phyloP scores from a whole-genome alignment of 345 rosid species.

The Populus deltoides region DNA sequence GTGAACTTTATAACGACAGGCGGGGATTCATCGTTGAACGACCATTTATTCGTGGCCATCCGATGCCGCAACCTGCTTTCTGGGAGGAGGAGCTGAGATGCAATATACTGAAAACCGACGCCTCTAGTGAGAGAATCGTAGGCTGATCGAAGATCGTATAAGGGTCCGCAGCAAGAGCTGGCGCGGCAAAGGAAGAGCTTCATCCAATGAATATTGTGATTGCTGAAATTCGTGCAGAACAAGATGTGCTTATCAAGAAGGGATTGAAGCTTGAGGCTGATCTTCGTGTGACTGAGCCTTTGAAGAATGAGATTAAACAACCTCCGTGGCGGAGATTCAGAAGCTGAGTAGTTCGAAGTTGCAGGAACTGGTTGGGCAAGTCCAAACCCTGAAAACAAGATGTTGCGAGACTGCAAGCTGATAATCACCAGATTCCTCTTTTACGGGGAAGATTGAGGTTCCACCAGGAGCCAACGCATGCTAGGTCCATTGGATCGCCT shows the following conservation, averaged over 20 bases:
- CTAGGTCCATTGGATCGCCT: conserved; percentile 45
- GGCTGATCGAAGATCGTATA: conserved; percentile 70
- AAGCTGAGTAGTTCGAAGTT: conserved; percentile 58
- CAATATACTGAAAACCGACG: conserved; percentile 73
- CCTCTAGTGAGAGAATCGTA: conserved; percentile 70
- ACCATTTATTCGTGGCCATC: conserved; percentile 62
- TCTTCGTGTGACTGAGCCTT: conserved; percentile 72
- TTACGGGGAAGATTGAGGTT: conserved; percentile 68
- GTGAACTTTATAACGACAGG: conserved; percentile 60
- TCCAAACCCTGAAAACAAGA: conserved; percentile 76
- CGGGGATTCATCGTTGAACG: conserved; percentile 65
- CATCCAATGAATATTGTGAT: conserved; percentile 67
- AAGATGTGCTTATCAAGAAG: conserved; percentile 78
- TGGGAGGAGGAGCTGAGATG: conserved; percentile 80
- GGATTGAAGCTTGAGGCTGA: conserved; percentile 84
- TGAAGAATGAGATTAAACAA: conserved; percentile 68
- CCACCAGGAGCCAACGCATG: conserved; percentile 84
- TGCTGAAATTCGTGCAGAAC: conserved; percentile 66
- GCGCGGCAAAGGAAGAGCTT: conserved; percentile 79
- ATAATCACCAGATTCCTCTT: conserved; percentile 69
- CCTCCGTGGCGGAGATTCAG: conserved; percentile 69
- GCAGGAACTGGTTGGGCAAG: conserved; percentile 67
- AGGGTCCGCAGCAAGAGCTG: conserved; percentile 67
- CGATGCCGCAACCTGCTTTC: conserved; percentile 56
- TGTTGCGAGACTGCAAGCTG: conserved; percentile 55